phyloP scores from a whole-genome alignment of 352 stramenopile genomes.

The Saprolegnia parasitica region DNA sequence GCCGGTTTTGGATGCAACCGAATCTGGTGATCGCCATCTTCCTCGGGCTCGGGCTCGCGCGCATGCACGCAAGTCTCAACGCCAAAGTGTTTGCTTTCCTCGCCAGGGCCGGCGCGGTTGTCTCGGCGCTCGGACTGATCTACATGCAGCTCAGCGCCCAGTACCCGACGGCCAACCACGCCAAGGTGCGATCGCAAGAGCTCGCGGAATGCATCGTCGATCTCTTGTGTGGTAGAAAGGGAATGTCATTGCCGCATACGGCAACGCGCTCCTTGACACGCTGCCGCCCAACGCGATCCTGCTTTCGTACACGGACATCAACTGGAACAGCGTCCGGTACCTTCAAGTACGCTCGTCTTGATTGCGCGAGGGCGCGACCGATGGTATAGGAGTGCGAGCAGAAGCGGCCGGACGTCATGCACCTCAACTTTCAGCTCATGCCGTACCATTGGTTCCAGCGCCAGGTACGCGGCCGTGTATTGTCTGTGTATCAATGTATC shows the following conservation, averaged over 20 bases:
- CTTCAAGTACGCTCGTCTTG: slow-evolving; percentile 51
- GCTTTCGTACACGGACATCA: slow-evolving; percentile 76
- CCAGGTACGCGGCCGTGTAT: too few relatives aligned
- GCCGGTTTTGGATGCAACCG: slow-evolving; percentile 64
- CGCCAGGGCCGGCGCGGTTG: neutral
- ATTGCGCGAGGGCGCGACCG: too few relatives aligned
- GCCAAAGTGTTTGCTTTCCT: neutral
- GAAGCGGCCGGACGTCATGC: slow-evolving; percentile 48
- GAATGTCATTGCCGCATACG: slow-evolving; percentile 41
- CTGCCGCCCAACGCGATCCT: slow-evolving; percentile 49
- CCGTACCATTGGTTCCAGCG: slow-evolving; percentile 74
- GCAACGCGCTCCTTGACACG: slow-evolving; percentile 40
- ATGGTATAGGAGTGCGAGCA: slow-evolving; percentile 48
- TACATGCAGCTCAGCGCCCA: slow-evolving; percentile 14
- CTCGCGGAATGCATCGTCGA: too few relatives aligned
- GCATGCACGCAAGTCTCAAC: slow-evolving; percentile 27
- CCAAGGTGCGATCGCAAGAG: slow-evolving; percentile 22
- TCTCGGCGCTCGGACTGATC: neutral
- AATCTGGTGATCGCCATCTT: slow-evolving; percentile 70
- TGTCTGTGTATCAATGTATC: too few relatives aligned
- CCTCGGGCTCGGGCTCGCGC: slow-evolving; percentile 38
- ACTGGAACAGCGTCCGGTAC: slow-evolving; percentile 78
- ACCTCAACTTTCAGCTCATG: slow-evolving; percentile 76
- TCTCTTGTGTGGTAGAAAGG: too few relatives aligned
- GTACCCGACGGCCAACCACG: slow-evolving; percentile 15